Base-by-base conservation (phyloP, 176 grass and related monocot genomes). In the Metroxylon sagu region DNA sequence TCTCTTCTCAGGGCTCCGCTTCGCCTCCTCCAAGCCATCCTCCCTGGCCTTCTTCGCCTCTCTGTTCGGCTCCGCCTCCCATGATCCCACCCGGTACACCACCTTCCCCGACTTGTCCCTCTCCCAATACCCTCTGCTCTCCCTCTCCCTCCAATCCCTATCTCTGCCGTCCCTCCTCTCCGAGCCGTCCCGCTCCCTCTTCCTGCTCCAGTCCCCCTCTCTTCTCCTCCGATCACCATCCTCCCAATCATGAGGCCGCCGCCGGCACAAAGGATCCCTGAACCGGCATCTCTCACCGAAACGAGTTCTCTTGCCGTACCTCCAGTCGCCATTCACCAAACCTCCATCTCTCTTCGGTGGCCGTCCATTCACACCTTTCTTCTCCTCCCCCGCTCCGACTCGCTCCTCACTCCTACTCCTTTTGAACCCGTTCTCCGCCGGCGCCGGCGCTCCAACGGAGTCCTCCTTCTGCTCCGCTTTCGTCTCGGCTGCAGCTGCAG, bases 71-170 rank as follows among this genome's bases (percentile, higher is more conserved):
- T 89, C 84, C 57, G 82, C 62, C 59, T 98, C 88, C 93, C 93
- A 98, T 16, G 74, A 53, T 14, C 93, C 88, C n/a, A 74, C 58
- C 54, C 87, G 87, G 79, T 80, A 92, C 35, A 92, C 80, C 79
- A 98, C 86, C 77, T 85, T 92, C 6, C 93, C 93, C 1, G 78
- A 76, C 15, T 76, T 83, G 60, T 98, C 88, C 4, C 84, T 82
- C 71, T 98, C 93, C 87, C 87, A 98, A 62, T 92, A 92, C 18
- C 93, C 93, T 50, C 87, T 68, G 14, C 65, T 51, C 56, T 90
- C 92, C 19, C 83, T 76, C 14, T 65, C 62, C 48, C 62, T 65
- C 25, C 62, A 52, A 4, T 65, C 65, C 52, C 65, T 68, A 39
- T 56, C 52, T 16, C 53, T 56, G 74, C 56, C 21, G 71, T 62